Conservation (phyloP, 2,329 filamentous ascomycete genomes). For the Arthrobotrys pseudoclavata region DNA sequence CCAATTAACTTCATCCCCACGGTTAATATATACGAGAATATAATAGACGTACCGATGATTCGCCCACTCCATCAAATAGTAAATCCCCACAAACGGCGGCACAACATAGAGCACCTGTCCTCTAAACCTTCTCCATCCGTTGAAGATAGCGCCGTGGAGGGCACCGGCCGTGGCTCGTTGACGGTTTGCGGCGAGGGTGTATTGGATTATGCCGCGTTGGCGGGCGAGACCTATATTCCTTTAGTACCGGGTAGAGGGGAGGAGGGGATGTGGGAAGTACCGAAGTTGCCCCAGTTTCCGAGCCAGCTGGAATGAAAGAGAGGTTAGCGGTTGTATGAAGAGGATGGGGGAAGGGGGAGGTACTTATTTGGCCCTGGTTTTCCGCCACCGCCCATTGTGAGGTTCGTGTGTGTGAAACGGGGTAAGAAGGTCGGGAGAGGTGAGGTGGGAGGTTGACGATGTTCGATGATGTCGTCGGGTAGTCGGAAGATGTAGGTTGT, state of each 20-base stretch:
- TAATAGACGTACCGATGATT: slow-evolving; percentile 76
- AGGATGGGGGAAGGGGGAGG: neutral
- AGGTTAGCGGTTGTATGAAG: slow-evolving; percentile 17
- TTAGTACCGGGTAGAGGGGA: neutral
- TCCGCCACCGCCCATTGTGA: slow-evolving; percentile 60
- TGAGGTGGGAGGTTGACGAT: neutral
- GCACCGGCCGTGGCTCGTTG: slow-evolving; percentile 87
- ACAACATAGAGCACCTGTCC: slow-evolving; percentile 90
- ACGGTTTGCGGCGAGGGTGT: slow-evolving; percentile 86
- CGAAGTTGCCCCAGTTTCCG: slow-evolving; percentile 56
- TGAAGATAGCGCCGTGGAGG: slow-evolving; percentile 88
- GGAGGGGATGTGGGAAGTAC: slow-evolving; percentile 15
- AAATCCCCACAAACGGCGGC: slow-evolving; percentile 82
- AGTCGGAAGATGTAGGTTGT: slow-evolving; percentile 15
- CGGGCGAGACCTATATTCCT: slow-evolving; percentile 22
- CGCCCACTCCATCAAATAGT: slow-evolving; percentile 90
- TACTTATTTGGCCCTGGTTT: slow-evolving; percentile 52
- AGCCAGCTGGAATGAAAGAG: slow-evolving; percentile 29
- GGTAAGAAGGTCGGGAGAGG: neutral
- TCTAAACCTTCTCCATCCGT: slow-evolving; percentile 88
- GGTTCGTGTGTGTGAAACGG: neutral
- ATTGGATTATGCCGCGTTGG: slow-evolving; percentile 72
- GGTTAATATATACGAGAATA: neutral
- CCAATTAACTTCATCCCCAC: slow-evolving; percentile 10
- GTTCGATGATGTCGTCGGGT: slow-evolving; percentile 16